Percentiles rank a stretch among this genome's conserved stretches.
phyloP scores from a whole-genome alignment of 257 asterid species.

The Osmanthus fragrans region DNA sequence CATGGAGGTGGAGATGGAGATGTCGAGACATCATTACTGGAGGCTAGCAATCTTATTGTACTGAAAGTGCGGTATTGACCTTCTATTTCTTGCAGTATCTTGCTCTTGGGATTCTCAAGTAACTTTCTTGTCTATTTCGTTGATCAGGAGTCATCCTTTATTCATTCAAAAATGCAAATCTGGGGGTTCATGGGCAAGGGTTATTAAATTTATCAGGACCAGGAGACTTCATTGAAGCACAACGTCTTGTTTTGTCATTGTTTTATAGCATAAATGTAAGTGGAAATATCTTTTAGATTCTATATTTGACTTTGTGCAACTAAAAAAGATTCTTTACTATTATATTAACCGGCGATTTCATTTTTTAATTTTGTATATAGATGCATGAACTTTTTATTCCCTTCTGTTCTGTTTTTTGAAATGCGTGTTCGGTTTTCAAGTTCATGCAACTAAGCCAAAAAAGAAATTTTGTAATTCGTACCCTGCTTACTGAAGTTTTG shows the following conservation, averaged over 20 bases:
- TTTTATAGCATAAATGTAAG: conserved; percentile 92
- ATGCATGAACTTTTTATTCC: not conserved
- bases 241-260: conserved; percentile 82
- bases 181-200: conserved; percentile 99
- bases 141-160: conserved; percentile 75
- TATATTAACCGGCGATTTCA: not conserved
- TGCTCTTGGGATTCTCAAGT: conserved; percentile 19
- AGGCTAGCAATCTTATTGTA: conserved; percentile 96
- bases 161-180: conserved; percentile 91
- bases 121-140: conserved; percentile 20
- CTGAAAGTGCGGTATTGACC: conserved; percentile 62
- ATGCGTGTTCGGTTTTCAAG: not conserved
- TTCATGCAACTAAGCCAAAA: not conserved
- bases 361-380: not conserved
- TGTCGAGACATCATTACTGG: conserved; percentile 92
- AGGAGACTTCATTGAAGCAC: conserved; percentile 96
- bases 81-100: conserved; percentile 11
- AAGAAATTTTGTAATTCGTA: not conserved
- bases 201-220: conserved; percentile 85
- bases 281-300: not conserved
- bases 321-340: not conserved
- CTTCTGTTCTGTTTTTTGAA: not conserved
- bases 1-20: conserved; percentile 98
- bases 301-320: not conserved
- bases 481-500: not conserved